These are phyloP conservation scores for Oryza officinalis DNA, from an alignment of 176 grass and related monocot genomes.

Conservation along the genomic window DNA sequence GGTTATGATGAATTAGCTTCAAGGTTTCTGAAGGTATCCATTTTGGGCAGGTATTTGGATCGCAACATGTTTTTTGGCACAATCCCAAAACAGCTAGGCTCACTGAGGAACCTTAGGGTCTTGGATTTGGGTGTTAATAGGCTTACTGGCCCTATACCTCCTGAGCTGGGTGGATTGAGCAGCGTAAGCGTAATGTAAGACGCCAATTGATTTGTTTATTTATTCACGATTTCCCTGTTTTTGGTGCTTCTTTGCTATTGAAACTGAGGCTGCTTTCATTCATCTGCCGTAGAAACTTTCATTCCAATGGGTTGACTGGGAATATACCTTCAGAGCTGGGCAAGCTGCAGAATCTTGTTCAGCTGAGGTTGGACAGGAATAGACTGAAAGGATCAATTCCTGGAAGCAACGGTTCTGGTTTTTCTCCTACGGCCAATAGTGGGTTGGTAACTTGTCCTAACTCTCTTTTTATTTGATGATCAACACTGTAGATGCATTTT, in stretches of 20 bases:
- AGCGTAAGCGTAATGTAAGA: conserved; percentile 76
- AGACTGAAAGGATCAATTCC: conserved; percentile 77
- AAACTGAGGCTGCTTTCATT: conserved; percentile 5
- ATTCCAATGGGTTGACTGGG: conserved; percentile 82
- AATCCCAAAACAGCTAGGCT: conserved; percentile 70
- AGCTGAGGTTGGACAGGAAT: conserved; percentile 86
- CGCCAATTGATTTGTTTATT: neutral
- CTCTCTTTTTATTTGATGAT: neutral
- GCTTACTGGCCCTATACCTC: conserved; percentile 76
- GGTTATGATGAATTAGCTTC: neutral
- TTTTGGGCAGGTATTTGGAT: conserved; percentile 74
- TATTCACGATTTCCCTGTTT: neutral
- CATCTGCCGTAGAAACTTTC: conserved; percentile 65
- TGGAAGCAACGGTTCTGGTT: conserved; percentile 42
- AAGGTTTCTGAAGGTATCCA: conserved; percentile 20
- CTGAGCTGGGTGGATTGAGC: conserved; percentile 56
- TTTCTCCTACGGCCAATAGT: conserved; percentile 56
- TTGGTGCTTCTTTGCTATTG: conserved; percentile 7
- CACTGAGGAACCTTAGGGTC: conserved; percentile 65
- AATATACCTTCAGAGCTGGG: conserved; percentile 71
- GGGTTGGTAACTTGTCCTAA: conserved; percentile 45
- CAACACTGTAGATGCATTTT: neutral
- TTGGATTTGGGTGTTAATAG: conserved; percentile 85
- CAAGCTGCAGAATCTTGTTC: conserved; percentile 74
- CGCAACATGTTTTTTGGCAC: conserved; percentile 81